Evolutionary conservation across 176 grass and related monocot genomes (phyloP), one percentile per base, ranked within the genome.

Genomic region (Lolium perenne): DNA sequence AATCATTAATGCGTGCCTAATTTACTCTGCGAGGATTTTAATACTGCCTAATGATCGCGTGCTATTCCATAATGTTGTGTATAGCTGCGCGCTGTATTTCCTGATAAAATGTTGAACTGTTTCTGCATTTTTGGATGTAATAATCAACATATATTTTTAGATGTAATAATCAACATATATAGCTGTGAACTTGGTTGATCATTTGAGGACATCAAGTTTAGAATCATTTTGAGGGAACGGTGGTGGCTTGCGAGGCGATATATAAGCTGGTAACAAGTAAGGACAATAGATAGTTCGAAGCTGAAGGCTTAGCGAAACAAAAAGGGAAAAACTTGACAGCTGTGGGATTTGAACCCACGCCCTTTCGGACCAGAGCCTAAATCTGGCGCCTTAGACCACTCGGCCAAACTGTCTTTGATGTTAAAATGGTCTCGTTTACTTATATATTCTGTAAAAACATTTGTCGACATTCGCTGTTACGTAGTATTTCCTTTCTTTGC

Each of bases 321-420:
- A 13, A 21, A 71, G 9, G 3, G 8, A 72, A 73, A 71, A 15
- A 32, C 0, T 2, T 88, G 81, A 93, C 86, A 93, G 92, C 83
- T 97, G 95, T 97, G 92, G 95, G 93, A 96, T 99, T 99, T 96
- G 97, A 99, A 99, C 92, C 92, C 97, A 94, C 94, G 90, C 88
- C 94, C 92, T 94, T 94, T 87, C 97, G 97, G 92, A 99, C 94
- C 87, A 99, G 92, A 99, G 92, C 94, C 97, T 96, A 96, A 96
- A 94, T 94, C 96, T 95, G 88, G 88, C 96, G 93, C 93, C 90
- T 94, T 99, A 96, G 97, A 99, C 92, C 97, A 99, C 92, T 98
- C 97, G 90, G 97, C 92, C 94, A 96, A 99, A 96, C 94, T 93
- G 86, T 56, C 54, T 7, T 17, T 6, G 53, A 55, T 54, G 15